Evolutionary conservation across 768 basidiomycete species (phyloP).

Genomic region (Russula virescens): DNA sequence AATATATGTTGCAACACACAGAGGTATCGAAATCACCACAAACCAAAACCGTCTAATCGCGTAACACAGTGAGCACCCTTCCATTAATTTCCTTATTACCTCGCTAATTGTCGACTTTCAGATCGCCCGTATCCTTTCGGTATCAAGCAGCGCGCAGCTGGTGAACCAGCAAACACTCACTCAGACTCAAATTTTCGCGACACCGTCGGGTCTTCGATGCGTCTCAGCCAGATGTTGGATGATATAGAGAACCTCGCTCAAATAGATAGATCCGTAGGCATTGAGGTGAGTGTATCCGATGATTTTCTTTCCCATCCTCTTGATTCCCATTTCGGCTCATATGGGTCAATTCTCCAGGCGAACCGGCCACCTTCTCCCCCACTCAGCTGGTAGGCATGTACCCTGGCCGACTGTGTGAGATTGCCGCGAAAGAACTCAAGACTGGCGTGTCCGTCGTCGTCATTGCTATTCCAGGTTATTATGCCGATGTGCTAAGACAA

Average conservation of each 20-base stretch:
- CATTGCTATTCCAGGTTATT: slow-evolving; percentile 98
- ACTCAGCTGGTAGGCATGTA: too few relatives aligned
- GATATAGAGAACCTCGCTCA: slow-evolving; percentile 87
- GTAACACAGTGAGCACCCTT: slow-evolving; percentile 74
- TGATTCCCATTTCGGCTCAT: slow-evolving; percentile 15
- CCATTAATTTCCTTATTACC: too few relatives aligned
- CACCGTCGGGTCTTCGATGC: too few relatives aligned
- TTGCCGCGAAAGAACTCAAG: too few relatives aligned
- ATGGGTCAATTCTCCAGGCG: slow-evolving; percentile 86
- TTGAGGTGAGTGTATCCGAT: too few relatives aligned
- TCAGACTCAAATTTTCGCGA: slow-evolving; percentile 98
- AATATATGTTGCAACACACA: slow-evolving; percentile 94
- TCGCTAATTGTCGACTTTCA: too few relatives aligned
- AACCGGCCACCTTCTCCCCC: too few relatives aligned
- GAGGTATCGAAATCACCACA: slow-evolving; percentile 96
- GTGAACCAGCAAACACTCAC: slow-evolving; percentile 96
- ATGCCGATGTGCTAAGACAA: slow-evolving; percentile 87
- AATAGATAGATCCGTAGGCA: slow-evolving; percentile 73
- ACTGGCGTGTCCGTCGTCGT: too few relatives aligned
- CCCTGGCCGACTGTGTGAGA: too few relatives aligned
- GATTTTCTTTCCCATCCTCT: slow-evolving; percentile 17
- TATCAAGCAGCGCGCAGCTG: slow-evolving; percentile 82
- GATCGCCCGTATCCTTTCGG: too few relatives aligned
- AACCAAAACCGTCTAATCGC: slow-evolving; percentile 98
- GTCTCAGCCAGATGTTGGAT: slow-evolving; percentile 71